A percentile compares a stretch with the other conserved stretches of the same genome.
Conservation (phyloP, 108 stramenopile genomes). For the Conticribra weissflogii region DNA sequence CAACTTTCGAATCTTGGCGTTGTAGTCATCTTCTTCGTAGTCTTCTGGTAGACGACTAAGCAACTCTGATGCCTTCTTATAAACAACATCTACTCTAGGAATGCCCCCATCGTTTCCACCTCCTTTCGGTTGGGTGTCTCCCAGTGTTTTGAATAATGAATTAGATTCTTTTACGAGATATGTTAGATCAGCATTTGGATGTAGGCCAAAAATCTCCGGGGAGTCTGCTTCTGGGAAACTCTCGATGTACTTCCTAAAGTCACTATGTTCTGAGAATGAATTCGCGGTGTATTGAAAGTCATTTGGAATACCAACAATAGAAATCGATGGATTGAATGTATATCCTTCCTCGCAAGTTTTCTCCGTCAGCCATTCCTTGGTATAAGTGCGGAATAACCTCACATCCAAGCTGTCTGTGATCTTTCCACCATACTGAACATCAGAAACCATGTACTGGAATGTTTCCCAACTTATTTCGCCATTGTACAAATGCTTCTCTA, state of each 20-base stretch:
- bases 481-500: constrained; percentile 93
- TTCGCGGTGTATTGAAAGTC: constrained; percentile 81
- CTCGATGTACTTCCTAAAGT: constrained; percentile 78
- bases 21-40: constrained; percentile 86
- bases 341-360: constrained; percentile 75
- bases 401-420: constrained; percentile 92
- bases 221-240: constrained; percentile 87
- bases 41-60: constrained; percentile 81
- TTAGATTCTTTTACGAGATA: constrained; percentile 87
- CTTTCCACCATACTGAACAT: constrained; percentile 95
- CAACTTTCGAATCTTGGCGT: constrained; percentile 79
- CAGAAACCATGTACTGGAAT: constrained; percentile 93
- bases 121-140: constrained; percentile 89
- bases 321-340: constrained; percentile 71
- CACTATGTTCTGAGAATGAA: constrained; percentile 62
- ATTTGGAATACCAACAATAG: constrained; percentile 76
- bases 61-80: constrained; percentile 76
- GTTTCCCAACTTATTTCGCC: constrained; percentile 90
- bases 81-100: constrained; percentile 78
- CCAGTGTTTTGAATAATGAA: constrained; percentile 76
- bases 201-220: constrained; percentile 93
- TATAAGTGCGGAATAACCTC: constrained; percentile 86
- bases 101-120: constrained; percentile 71
- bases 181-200: constrained; percentile 94
- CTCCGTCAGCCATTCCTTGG: constrained; percentile 85